Percentiles rank a stretch among this genome's conserved stretches.
These are phyloP conservation scores for Penicillium sp. DNA, from an alignment of 2,329 filamentous ascomycete genomes.

Conservation along the genomic window DNA sequence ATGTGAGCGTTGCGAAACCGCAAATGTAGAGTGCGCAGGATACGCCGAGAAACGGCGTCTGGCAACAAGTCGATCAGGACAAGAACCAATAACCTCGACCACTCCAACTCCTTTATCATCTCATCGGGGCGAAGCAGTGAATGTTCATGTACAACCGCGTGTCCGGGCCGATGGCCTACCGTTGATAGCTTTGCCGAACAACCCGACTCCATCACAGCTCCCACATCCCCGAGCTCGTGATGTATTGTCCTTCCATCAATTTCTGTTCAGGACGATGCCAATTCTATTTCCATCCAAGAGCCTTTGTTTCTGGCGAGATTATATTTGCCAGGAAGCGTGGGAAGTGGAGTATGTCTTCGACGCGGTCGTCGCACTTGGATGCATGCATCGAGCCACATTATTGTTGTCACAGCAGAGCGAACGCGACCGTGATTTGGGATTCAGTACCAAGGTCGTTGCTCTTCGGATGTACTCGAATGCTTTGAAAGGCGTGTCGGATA, in stretches of 20 bases:
- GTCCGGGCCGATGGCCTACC: constrained; percentile 8
- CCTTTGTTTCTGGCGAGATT: constrained; percentile 17
- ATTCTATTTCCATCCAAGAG: constrained; percentile 13
- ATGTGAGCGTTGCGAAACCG: constrained; percentile 9
- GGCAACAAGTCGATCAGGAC: constrained; percentile 1
- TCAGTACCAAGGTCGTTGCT: constrained; percentile 16
- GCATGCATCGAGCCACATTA: constrained; percentile 16
- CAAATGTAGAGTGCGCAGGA: constrained; percentile 19
- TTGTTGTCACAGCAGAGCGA: constrained; percentile 11
- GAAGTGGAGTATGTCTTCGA: constrained; percentile 20
- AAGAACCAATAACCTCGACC: constrained; percentile 1
- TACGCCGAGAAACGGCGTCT: constrained; percentile 19
- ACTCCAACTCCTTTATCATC: background rate
- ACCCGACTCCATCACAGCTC: constrained; percentile 14
- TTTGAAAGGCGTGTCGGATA: constrained; percentile 13
- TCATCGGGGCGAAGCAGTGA: background rate
- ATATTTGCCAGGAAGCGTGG: constrained; percentile 18
- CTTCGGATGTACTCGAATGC: constrained; percentile 15
- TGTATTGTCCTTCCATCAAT: constrained; percentile 20
- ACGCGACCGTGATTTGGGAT: constrained; percentile 9
- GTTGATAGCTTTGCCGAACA: constrained; percentile 14
- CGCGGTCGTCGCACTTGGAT: constrained; percentile 16
- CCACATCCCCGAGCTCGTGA: constrained; percentile 19
- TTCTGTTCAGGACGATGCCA: constrained; percentile 15
- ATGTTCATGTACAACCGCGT: background rate